These are phyloP conservation scores for Berberis thunbergii DNA, from an alignment of 164 flowering plant species.

Conservation along the genomic window DNA sequence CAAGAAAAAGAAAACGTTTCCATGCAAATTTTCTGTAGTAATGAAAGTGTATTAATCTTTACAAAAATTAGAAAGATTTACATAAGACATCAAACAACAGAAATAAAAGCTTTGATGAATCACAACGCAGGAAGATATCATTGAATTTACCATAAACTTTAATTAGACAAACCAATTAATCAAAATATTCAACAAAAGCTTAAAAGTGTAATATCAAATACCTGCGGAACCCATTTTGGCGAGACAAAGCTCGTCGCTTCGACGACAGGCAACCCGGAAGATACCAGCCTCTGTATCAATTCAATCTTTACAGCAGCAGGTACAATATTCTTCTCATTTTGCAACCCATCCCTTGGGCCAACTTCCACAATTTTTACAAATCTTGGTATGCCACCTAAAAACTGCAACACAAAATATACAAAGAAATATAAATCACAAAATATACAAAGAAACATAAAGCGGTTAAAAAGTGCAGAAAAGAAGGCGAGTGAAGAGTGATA, in stretches of 20 bases:
- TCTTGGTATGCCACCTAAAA: slow-evolving; percentile 48
- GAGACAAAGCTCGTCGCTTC: slow-evolving; percentile 99
- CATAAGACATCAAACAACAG: too few species aligned
- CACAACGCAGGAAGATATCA: too few species aligned
- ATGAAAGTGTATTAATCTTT: too few species aligned
- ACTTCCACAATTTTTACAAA: slow-evolving; percentile 98
- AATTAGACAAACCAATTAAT: background rate
- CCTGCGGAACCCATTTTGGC: slow-evolving; percentile 99
- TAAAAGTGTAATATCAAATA: slow-evolving; percentile 14
- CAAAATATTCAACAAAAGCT: background rate
- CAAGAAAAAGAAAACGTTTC: too few species aligned
- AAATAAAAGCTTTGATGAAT: too few species aligned
- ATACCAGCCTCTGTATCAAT: slow-evolving; percentile 57
- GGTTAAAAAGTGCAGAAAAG: too few species aligned
- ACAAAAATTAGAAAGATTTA: too few species aligned
- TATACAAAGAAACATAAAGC: too few species aligned
- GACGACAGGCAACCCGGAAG: slow-evolving; percentile 76
- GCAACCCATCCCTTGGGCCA: slow-evolving; percentile 97
- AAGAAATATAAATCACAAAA: background rate
- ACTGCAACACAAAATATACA: slow-evolving; percentile 29
- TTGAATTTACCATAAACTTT: too few species aligned
- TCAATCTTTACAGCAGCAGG: slow-evolving; percentile 81
- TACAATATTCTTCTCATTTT: slow-evolving; percentile 86
- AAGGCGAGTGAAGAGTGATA: too few species aligned
- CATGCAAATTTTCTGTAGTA: too few species aligned